A percentile compares a stretch with the other conserved stretches of the same genome.
Evolutionary conservation across 1,284 basidiomycete species (phyloP).

Genomic region (Bondarzewia mesenterica): DNA sequence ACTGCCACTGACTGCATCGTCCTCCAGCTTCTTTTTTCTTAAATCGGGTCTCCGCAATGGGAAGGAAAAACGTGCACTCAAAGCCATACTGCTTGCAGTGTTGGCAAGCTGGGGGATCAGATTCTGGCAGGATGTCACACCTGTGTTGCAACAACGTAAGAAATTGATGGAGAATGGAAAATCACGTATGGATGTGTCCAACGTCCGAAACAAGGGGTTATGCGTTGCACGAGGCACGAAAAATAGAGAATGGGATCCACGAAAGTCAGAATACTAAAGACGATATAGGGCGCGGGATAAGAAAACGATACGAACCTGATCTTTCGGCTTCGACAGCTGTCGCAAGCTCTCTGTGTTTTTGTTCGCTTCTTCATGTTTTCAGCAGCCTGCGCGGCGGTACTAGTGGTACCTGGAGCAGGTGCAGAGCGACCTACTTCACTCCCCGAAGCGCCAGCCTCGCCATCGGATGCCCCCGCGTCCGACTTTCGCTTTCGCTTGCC

Average conservation of each 20-base stretch:
- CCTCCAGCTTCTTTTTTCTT: slow-evolving; percentile 86
- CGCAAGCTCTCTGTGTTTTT: slow-evolving; percentile 87
- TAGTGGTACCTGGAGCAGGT: slow-evolving; percentile 24
- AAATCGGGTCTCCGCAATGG: slow-evolving; percentile 96
- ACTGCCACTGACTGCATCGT: slow-evolving; percentile 43
- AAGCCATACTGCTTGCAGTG: slow-evolving; percentile 87
- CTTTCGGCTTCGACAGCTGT: slow-evolving; percentile 89
- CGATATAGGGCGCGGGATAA: slow-evolving; percentile 19
- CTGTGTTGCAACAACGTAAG: slow-evolving; percentile 27
- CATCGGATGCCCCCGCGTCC: slow-evolving; percentile 43
- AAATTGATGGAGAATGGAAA: slow-evolving; percentile 7
- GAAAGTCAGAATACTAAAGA: too few relatives aligned
- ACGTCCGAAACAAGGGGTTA: slow-evolving; percentile 10
- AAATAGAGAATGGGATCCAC: slow-evolving; percentile 6
- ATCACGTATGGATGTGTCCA: slow-evolving; percentile 10
- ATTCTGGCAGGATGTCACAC: slow-evolving; percentile 70
- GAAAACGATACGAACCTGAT: slow-evolving; percentile 49
- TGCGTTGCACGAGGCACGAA: too few relatives aligned
- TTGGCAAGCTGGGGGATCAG: slow-evolving; percentile 72
- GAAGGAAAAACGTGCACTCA: slow-evolving; percentile 94
- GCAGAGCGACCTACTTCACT: slow-evolving; percentile 27
- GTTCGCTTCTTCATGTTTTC: slow-evolving; percentile 78
- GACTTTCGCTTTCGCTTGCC: slow-evolving; percentile 65
- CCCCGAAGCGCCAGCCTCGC: slow-evolving; percentile 45
- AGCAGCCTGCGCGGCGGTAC: slow-evolving; percentile 15